Evolutionary conservation across 148 eudicot genomes (phyloP).

Genomic region (Pouteria glomerata): DNA sequence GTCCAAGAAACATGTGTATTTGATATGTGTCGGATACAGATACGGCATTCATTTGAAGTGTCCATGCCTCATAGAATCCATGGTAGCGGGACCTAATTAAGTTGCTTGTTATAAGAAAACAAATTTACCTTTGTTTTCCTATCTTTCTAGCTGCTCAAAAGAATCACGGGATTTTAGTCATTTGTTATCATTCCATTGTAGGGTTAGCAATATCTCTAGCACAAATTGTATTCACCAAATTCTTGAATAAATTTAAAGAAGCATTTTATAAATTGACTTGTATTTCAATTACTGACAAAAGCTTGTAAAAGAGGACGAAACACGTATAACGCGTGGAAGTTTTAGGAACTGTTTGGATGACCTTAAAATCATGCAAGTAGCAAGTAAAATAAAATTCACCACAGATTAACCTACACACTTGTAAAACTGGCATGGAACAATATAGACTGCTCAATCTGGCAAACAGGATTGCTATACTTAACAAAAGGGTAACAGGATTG

Average conservation of each 20-base stretch:
- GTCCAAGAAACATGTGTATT: too few species aligned
- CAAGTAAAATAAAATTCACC: neutral
- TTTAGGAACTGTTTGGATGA: slow-evolving; percentile 7
- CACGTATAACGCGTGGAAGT: neutral
- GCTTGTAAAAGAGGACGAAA: neutral
- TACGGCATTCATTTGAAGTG: too few species aligned
- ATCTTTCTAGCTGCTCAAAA: neutral
- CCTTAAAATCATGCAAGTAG: neutral
- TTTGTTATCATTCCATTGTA: neutral
- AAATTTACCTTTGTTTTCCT: neutral
- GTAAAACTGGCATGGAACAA: too few species aligned
- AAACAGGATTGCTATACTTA: too few species aligned
- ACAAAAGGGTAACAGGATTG: neutral
- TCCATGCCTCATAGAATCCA: too few species aligned
- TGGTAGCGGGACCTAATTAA: neutral
- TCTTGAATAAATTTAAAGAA: neutral
- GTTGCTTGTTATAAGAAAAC: neutral
- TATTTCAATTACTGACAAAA: neutral
- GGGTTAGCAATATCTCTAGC: neutral
- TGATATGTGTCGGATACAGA: too few species aligned
- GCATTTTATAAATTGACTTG: neutral
- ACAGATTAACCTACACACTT: neutral
- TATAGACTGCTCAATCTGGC: too few species aligned
- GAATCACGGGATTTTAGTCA: neutral
- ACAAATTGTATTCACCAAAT: neutral